These are phyloP conservation scores for Trichomonas gallinae DNA, from an alignment of 208 protist genomes.

Conservation along the genomic window DNA sequence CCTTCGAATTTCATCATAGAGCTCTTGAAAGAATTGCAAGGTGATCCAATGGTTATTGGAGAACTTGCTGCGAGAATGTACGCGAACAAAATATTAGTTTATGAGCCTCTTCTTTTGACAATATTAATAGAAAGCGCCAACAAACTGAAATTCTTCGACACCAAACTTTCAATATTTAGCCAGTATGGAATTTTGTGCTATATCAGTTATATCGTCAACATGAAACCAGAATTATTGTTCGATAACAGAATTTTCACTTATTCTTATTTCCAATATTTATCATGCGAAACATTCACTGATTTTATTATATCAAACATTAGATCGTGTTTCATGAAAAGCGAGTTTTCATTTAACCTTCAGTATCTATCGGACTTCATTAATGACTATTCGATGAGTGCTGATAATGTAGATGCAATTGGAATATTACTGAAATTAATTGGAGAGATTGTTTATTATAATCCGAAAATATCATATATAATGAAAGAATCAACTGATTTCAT, in stretches of 20 bases:
- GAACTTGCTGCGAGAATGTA: not conserved
- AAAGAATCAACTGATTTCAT: not conserved
- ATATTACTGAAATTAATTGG: not conserved
- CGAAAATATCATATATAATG: not conserved
- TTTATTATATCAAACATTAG: not conserved
- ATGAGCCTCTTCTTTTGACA: not conserved
- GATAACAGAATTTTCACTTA: not conserved
- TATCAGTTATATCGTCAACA: not conserved
- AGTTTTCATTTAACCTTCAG: not conserved
- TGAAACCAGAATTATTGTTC: not conserved
- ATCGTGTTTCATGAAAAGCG: not conserved
- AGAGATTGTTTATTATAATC: not conserved
- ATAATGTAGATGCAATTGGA: not conserved
- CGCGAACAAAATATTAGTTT: not conserved
- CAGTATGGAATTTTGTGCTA: not conserved
- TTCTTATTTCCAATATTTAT: not conserved
- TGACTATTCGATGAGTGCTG: not conserved
- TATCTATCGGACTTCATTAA: not conserved
- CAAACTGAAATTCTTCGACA: not conserved
- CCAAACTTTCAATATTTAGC: not conserved
- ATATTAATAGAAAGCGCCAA: not conserved
- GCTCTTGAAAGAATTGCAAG: not conserved
- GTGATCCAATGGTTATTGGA: not conserved
- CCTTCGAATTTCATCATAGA: not conserved
- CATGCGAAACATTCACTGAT: not conserved